Conservation (phyloP, 2,329 filamentous ascomycete genomes). For the Ustilaginoidea virens region DNA sequence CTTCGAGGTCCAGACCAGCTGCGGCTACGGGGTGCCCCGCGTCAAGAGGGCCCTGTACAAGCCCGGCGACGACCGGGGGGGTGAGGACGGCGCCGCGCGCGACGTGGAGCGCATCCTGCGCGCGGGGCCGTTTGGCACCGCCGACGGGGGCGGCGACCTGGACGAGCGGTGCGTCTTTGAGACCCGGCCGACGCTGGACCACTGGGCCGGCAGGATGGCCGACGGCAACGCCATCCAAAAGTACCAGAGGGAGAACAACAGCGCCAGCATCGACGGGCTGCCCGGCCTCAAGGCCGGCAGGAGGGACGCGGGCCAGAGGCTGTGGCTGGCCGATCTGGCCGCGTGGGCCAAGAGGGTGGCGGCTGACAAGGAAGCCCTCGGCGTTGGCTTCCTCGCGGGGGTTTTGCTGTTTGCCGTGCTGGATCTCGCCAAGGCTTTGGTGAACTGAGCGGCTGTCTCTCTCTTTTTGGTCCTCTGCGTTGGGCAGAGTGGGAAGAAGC, state of each 20-base stretch:
- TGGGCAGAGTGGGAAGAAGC: no score
- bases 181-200: slow-evolving; percentile 39
- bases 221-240: slow-evolving; percentile 31
- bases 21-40: slow-evolving; percentile 48
- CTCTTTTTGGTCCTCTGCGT: no score
- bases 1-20: slow-evolving; percentile 51
- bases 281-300: slow-evolving; percentile 40
- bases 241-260: slow-evolving; percentile 44
- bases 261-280: slow-evolving; percentile 40
- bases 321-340: slow-evolving; percentile 26
- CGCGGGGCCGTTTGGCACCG: slow-evolving; percentile 8
- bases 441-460: neutral
- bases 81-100: slow-evolving; percentile 9
- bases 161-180: slow-evolving; percentile 28
- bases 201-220: slow-evolving; percentile 31
- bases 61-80: slow-evolving; percentile 9
- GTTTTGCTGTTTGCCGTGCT: slow-evolving; percentile 12
- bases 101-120: slow-evolving; percentile 12
- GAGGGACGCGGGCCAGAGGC: slow-evolving; percentile 28
- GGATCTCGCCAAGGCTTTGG: neutral
- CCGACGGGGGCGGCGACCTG: slow-evolving; percentile 10
- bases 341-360: slow-evolving; percentile 12
- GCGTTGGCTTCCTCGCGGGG: slow-evolving; percentile 16
- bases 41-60: slow-evolving; percentile 26
- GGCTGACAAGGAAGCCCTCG: slow-evolving; percentile 17